Percentiles rank a stretch among this genome's conserved stretches.
phyloP scores from a whole-genome alignment of 768 basidiomycete genomes.

The Tylopilus plumbeoviolaceoides region DNA sequence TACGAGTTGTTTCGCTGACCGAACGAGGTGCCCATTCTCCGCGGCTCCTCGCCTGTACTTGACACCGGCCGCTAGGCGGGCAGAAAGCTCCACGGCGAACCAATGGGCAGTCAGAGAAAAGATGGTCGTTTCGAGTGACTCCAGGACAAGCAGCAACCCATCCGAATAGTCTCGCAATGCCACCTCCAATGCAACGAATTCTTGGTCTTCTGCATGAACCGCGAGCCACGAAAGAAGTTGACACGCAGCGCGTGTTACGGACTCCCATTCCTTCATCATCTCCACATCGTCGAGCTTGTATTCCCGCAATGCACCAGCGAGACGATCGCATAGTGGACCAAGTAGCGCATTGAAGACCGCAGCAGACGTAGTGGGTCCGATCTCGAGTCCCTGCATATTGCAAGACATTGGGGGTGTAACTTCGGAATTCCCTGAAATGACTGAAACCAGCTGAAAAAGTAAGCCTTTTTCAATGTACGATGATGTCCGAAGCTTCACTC shows the following conservation, averaged over 20 bases:
- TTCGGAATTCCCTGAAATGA: conserved; percentile 29
- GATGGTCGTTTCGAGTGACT: conserved; percentile 31
- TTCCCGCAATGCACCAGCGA: conserved; percentile 37
- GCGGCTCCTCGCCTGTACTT: conserved; percentile 28
- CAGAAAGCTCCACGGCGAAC: conserved; percentile 59
- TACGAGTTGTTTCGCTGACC: conserved; percentile 40
- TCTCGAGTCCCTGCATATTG: conserved; percentile 37
- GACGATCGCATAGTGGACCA: conserved; percentile 43
- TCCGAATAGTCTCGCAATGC: conserved; percentile 36
- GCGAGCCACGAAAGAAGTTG: conserved; percentile 47
- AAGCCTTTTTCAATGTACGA: conserved; percentile 60
- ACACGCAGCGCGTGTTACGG: conserved; percentile 37
- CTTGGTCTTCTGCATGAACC: conserved; percentile 32
- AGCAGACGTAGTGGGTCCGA: conserved; percentile 41
- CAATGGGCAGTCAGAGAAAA: conserved; percentile 50
- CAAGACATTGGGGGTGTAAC: conserved; percentile 29
- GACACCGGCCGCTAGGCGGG: conserved; percentile 32
- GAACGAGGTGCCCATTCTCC: conserved; percentile 20
- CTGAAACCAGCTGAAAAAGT: conserved; percentile 52
- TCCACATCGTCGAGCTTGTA: conserved; percentile 24
- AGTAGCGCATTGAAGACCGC: conserved; percentile 43
- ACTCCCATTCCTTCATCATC: conserved; percentile 36
- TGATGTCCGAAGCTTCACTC: conserved; percentile 44
- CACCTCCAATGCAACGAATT: conserved; percentile 26
- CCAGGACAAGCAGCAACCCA: conserved; percentile 37